These are phyloP conservation scores for Porphyrellus cyaneotinctus DNA, from an alignment of 768 basidiomycete species.

Conservation along the genomic window DNA sequence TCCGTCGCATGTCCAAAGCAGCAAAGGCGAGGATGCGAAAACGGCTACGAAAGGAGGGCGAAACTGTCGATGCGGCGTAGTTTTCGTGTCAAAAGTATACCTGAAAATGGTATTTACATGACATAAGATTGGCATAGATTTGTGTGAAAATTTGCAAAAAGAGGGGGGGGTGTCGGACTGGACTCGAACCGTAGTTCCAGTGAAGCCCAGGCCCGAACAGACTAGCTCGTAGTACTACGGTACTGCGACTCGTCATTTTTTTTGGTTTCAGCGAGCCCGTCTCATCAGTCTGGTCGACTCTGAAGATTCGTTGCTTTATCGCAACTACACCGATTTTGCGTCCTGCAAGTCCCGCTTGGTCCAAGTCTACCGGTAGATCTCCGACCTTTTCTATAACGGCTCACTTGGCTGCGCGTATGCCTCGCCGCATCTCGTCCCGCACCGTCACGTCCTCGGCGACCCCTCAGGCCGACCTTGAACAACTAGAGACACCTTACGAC, in stretches of 20 bases:
- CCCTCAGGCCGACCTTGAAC: slow-evolving; percentile 26
- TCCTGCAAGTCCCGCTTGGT: slow-evolving; percentile 18
- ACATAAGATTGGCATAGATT: slow-evolving; percentile 22
- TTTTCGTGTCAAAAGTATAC: slow-evolving; percentile 16
- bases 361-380: slow-evolving; percentile 30
- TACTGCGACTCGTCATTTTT: slow-evolving; percentile 6
- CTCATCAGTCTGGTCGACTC: slow-evolving; percentile 12
- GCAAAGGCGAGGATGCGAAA: slow-evolving; percentile 54
- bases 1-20: slow-evolving; percentile 53
- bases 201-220: neutral
- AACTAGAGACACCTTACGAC: slow-evolving; percentile 28
- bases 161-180: neutral
- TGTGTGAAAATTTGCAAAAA: slow-evolving; percentile 14
- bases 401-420: slow-evolving; percentile 44
- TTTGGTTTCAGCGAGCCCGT: slow-evolving; percentile 10
- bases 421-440: slow-evolving; percentile 51
- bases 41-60: slow-evolving; percentile 32
- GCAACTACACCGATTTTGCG: slow-evolving; percentile 15
- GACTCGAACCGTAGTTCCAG: slow-evolving; percentile 6
- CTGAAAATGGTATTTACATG: slow-evolving; percentile 12
- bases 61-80: slow-evolving; percentile 1
- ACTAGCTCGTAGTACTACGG: neutral
- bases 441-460: slow-evolving; percentile 31
- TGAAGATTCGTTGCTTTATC: slow-evolving; percentile 16
- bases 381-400: slow-evolving; percentile 36